These are phyloP conservation scores for Barbarea vulgaris DNA, from an alignment of 345 rosid genomes.

Conservation along the genomic window DNA sequence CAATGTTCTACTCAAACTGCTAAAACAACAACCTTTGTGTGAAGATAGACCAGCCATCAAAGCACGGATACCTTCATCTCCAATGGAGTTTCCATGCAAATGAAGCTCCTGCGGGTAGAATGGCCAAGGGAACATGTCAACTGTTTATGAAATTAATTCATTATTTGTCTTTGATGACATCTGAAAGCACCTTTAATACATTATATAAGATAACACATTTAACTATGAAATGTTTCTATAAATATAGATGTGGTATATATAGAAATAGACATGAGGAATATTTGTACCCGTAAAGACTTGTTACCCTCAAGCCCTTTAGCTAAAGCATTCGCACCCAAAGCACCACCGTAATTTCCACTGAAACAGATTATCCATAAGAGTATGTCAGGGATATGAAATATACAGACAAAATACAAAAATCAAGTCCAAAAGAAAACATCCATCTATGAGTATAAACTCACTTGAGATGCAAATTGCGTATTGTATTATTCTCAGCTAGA, in stretches of 20 bases:
- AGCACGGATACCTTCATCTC: slow-evolving; percentile 91
- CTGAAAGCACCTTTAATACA: not conserved
- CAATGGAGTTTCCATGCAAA: slow-evolving; percentile 90
- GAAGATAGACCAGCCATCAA: slow-evolving; percentile 83
- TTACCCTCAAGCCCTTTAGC: slow-evolving; percentile 91
- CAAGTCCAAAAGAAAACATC: slow-evolving; percentile 16
- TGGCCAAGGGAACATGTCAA: not conserved
- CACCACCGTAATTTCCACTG: slow-evolving; percentile 97
- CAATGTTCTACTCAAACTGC: not conserved
- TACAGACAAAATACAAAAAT: slow-evolving; percentile 10
- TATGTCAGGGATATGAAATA: slow-evolving; percentile 21
- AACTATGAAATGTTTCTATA: not conserved
- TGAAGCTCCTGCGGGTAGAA: slow-evolving; percentile 75
- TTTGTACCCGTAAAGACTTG: slow-evolving; percentile 74
- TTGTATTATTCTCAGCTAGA: slow-evolving; percentile 64
- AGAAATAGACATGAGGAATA: slow-evolving; percentile 21
- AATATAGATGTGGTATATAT: not conserved
- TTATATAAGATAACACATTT: slow-evolving; percentile 10
- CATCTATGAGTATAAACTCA: slow-evolving; percentile 46
- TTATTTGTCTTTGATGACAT: not conserved
- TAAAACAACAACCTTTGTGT: slow-evolving; percentile 62
- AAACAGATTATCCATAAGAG: slow-evolving; percentile 29
- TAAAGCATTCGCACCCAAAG: slow-evolving; percentile 93
- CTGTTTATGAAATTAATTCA: slow-evolving; percentile 7
- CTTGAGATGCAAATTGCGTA: slow-evolving; percentile 82